A percentile compares a stretch with the other conserved stretches of the same genome.
Conservation (phyloP, 768 basidiomycete genomes). For the Kwoniella dejecticola region DNA sequence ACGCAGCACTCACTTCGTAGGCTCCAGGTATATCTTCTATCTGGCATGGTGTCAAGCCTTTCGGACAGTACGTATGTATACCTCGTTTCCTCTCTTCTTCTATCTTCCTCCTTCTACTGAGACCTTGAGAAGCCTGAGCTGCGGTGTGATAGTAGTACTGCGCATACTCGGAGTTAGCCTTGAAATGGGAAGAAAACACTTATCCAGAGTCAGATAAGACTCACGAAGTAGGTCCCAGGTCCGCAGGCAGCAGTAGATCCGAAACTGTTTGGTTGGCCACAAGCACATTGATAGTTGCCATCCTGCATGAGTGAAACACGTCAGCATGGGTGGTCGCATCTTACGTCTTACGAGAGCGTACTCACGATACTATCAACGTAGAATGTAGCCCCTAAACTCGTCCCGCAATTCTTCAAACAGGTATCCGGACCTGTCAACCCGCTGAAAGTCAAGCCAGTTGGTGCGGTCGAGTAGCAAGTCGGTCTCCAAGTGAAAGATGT, state of each 20-base stretch:
- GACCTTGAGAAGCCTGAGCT: conserved; percentile 11
- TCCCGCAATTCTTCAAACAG: conserved; percentile 11
- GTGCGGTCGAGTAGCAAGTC: neutral
- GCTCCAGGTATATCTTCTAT: neutral
- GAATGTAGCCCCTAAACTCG: neutral
- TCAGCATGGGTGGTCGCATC: neutral
- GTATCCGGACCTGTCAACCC: conserved; percentile 9
- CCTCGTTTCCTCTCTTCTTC: neutral
- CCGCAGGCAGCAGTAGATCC: neutral
- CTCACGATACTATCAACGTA: conserved; percentile 6
- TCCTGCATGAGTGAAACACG: neutral
- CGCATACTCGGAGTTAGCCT: neutral
- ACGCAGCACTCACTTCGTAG: conserved; percentile 6
- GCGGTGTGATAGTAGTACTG: conserved; percentile 8
- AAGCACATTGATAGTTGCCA: conserved; percentile 7
- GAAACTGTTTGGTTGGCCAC: neutral
- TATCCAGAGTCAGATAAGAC: neutral
- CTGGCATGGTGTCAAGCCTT: neutral
- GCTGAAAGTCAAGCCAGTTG: neutral
- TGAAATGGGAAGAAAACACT: neutral
- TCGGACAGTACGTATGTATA: neutral
- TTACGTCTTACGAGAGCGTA: neutral
- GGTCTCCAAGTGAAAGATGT: conserved; percentile 7
- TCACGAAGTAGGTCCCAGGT: conserved; percentile 9
- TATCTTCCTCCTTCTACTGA: conserved; percentile 2